Evolutionary conservation across 2,329 filamentous ascomycete genomes (phyloP).

Genomic region (Lithohypha guttulata): DNA sequence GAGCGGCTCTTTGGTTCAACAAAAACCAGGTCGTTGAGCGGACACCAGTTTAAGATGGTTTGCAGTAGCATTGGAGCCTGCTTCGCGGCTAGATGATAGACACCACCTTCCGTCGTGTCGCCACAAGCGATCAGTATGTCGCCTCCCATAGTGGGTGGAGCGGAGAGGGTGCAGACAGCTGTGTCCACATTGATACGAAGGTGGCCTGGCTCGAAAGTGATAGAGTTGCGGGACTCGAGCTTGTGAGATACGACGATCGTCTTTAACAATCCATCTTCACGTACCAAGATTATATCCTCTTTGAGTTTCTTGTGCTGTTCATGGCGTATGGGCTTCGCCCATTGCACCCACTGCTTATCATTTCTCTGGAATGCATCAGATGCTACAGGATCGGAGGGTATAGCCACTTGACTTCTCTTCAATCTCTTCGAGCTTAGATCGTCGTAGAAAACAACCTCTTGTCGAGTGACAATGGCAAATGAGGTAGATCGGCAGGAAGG

Average conservation of each 20-base stretch:
- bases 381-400: background rate
- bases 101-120: slow-evolving; percentile 63
- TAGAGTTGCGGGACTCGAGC: background rate
- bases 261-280: slow-evolving; percentile 74
- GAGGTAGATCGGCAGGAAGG: slow-evolving; percentile 60
- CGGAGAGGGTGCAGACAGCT: slow-evolving; percentile 59
- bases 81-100: slow-evolving; percentile 59
- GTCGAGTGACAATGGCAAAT: slow-evolving; percentile 57
- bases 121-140: slow-evolving; percentile 76
- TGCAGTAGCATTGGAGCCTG: slow-evolving; percentile 45
- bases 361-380: no score
- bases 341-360: slow-evolving; percentile 61
- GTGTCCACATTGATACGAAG: slow-evolving; percentile 60
- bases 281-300: slow-evolving; percentile 74
- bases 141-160: slow-evolving; percentile 42
- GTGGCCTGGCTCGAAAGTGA: slow-evolving; percentile 46
- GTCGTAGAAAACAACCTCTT: slow-evolving; percentile 41
- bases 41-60: slow-evolving; percentile 51
- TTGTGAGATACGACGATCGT: slow-evolving; percentile 39
- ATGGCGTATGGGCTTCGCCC: slow-evolving; percentile 66
- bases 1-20: slow-evolving; percentile 5
- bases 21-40: slow-evolving; percentile 37
- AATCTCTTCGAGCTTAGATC: slow-evolving; percentile 26
- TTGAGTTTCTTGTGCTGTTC: slow-evolving; percentile 50
- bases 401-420: slow-evolving; percentile 3